These are phyloP conservation scores for Petunia hybrid DNA, from an alignment of 305 asterid genomes.

Conservation along the genomic window DNA sequence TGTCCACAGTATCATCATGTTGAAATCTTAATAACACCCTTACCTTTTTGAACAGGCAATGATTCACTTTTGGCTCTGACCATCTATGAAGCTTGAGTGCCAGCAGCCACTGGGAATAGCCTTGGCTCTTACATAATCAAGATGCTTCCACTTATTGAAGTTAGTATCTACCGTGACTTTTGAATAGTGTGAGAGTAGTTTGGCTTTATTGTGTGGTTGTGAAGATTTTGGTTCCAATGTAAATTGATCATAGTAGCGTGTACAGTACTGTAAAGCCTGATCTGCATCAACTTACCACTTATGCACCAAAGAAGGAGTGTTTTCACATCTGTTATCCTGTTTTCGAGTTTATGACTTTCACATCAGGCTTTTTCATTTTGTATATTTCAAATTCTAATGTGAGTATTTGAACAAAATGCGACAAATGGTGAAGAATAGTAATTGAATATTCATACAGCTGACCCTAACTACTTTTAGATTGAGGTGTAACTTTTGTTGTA, in stretches of 20 bases:
- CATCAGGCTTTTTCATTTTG: background rate
- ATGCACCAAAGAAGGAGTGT: constrained; percentile 17
- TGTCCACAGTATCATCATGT: background rate
- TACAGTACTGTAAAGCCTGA: constrained; percentile 2
- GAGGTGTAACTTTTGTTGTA: background rate
- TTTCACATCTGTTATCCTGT: constrained; percentile 18
- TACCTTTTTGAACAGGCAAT: constrained; percentile 63
- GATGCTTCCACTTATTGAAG: constrained; percentile 7
- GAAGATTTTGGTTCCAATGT: background rate
- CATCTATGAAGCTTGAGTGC: background rate
- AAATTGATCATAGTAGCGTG: constrained; percentile 9
- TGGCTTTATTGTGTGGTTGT: background rate
- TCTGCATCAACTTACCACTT: background rate
- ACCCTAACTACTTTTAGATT: background rate
- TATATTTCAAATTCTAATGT: constrained; percentile 7
- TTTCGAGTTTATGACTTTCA: background rate
- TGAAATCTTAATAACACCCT: constrained; percentile 31
- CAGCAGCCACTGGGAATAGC: constrained; percentile 10
- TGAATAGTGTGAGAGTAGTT: background rate
- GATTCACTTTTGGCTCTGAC: constrained; percentile 83
- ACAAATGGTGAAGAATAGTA: background rate
- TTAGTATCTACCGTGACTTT: background rate
- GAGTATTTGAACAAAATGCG: background rate
- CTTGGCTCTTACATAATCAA: background rate
- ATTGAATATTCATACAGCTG: background rate